Evolutionary conservation across 2,329 filamentous ascomycete genomes (phyloP).

Genomic region (Aspergillus sp.): DNA sequence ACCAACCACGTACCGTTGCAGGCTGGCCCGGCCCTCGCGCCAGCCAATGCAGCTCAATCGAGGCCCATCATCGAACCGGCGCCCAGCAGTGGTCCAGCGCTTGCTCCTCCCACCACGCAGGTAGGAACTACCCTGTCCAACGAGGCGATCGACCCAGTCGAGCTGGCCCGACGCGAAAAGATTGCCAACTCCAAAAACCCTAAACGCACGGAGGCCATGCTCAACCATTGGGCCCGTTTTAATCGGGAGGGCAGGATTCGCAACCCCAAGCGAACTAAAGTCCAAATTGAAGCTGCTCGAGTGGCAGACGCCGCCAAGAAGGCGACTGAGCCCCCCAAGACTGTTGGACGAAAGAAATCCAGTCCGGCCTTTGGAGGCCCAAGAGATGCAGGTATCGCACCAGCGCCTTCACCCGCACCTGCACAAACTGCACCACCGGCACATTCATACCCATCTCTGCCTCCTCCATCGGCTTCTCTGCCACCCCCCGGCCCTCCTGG

Average conservation of each 20-base stretch:
- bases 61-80: constrained; percentile 16
- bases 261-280: constrained; percentile 41
- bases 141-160: constrained; percentile 21
- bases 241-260: constrained; percentile 39
- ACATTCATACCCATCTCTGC: neutral
- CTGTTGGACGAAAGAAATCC: constrained; percentile 20
- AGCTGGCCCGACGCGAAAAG: constrained; percentile 32
- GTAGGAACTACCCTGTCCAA: constrained; percentile 9
- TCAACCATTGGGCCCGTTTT: constrained; percentile 42
- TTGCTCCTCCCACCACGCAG: constrained; percentile 10
- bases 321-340: constrained; percentile 19
- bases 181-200: constrained; percentile 42
- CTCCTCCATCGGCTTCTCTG: neutral
- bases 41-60: no score
- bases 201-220: constrained; percentile 41
- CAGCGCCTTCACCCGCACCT: constrained; percentile 8
- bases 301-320: constrained; percentile 24
- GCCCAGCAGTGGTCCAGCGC: constrained; percentile 5
- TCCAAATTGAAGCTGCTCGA: constrained; percentile 39
- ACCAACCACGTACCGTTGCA: constrained; percentile 4
- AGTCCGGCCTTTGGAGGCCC: constrained; percentile 3
- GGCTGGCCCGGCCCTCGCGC: constrained; percentile 3
- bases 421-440: neutral
- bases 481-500: constrained; percentile 9
- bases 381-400: constrained; percentile 11